These are phyloP conservation scores for Haplosporangium gracile DNA, from an alignment of 192 early-diverging fungal genomes.

Conservation along the genomic window DNA sequence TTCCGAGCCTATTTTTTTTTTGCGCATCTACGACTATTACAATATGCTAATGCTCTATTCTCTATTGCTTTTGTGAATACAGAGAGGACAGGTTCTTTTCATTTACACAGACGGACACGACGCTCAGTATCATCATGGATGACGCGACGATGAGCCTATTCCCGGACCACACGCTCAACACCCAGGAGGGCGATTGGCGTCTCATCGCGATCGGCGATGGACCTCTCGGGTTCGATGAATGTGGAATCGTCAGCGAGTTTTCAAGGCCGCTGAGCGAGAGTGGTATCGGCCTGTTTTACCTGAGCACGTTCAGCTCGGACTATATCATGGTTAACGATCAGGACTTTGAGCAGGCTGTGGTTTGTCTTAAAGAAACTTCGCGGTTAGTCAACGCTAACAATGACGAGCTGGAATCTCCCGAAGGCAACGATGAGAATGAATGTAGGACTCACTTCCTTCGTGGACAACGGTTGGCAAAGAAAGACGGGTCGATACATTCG, in stretches of 20 bases:
- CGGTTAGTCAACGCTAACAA: background rate
- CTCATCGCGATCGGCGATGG: conserved; percentile 52
- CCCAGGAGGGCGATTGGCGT: conserved; percentile 46
- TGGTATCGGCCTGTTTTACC: conserved; percentile 43
- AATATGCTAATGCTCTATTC: background rate
- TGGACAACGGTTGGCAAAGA: background rate
- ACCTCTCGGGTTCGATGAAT: conserved; percentile 42
- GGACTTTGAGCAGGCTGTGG: conserved; percentile 43
- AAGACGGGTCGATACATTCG: conserved; percentile 15
- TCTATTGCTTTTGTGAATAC: background rate
- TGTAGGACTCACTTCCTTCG: background rate
- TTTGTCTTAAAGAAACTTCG: conserved; percentile 28
- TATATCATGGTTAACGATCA: conserved; percentile 55
- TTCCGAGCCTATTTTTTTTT: background rate
- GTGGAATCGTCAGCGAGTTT: conserved; percentile 39
- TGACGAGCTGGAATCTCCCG: background rate
- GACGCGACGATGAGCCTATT: conserved; percentile 37
- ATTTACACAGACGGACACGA: conserved; percentile 49
- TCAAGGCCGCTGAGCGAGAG: conserved; percentile 33
- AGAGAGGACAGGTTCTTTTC: conserved; percentile 52
- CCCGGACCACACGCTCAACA: conserved; percentile 54
- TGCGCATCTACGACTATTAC: background rate
- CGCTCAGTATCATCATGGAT: conserved; percentile 56
- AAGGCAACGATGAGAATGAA: background rate
- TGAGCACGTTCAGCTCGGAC: conserved; percentile 49